Base-by-base conservation (phyloP, 2,329 filamentous ascomycete genomes). In the Chaetoscypha palmicola region DNA sequence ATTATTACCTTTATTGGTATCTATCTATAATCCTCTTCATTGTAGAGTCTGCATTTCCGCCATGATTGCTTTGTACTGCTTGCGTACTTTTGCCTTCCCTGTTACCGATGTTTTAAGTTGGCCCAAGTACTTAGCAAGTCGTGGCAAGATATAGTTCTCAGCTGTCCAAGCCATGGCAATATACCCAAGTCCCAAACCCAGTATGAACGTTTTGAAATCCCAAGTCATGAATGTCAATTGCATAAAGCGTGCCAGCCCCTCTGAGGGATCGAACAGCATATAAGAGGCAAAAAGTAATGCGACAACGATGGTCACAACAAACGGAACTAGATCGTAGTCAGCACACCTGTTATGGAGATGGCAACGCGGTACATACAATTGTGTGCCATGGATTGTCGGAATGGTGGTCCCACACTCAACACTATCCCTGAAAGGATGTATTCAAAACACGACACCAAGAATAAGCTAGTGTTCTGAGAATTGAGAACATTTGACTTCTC, bases 381-480 rank as follows among this genome's bases (percentile, higher is more conserved):
- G 47, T 83, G 75, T 14, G 70, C 70, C 69, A 89, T 87, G 12
- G 78, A 76, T 57, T 92, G 85, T 42, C 92, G 76, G 68, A 95
- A 98, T 1, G 92, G 92, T 24, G 78, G 81, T 1, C 92, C 94
- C n/a, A 92, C 87, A 56, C 85, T 94, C 22, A 98, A 73, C 1
- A 97, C 84, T 30, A 97, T 74, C 3, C 87, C 92, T 0, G 88
- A 86, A 17, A 96, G 73, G 28, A 94, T 94, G 64, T 98, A 98
- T 62, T 97, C 90, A 59, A 90, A 97, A 63, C 89, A 96, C 1
- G 86, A 94, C 4, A 90, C 72, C 22, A 97, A 68, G 68, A 98
- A 98, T 1, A 98, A 69, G 0, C 85, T 81, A 0, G 91, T 95
- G 58, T 98, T 97, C 58, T 97, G 86, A 8, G 88, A 95, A 64